Conservation (phyloP, 208 protist genomes). For the Trypanosoma rangeli region DNA sequence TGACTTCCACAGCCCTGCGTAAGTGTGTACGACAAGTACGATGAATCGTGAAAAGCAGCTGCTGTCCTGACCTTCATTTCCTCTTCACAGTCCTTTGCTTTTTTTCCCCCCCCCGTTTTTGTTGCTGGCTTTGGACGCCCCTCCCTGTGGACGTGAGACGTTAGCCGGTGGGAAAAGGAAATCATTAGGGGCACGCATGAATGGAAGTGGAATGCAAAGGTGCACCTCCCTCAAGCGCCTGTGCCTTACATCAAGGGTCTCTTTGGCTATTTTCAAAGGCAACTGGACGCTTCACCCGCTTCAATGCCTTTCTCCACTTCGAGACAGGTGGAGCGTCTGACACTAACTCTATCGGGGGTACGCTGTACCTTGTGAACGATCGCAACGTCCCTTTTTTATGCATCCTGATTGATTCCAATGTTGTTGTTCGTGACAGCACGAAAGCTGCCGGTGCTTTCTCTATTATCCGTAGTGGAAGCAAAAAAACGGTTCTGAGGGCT, state of each 20-base stretch:
- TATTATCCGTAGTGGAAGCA: not conserved
- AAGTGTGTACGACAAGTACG: too few species aligned
- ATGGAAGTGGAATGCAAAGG: constrained; percentile 18
- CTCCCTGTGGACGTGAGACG: not conserved
- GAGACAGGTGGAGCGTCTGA: not conserved
- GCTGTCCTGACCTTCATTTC: too few species aligned
- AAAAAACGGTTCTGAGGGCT: constrained; percentile 11
- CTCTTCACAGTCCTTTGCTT: too few species aligned
- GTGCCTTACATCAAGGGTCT: not conserved
- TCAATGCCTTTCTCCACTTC: constrained; percentile 7
- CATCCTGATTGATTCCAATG: constrained; percentile 7
- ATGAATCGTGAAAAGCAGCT: too few species aligned
- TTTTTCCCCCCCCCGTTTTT: too few species aligned
- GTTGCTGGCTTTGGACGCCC: too few species aligned
- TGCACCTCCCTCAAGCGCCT: not conserved
- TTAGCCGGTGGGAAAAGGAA: not conserved
- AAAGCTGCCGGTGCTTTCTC: constrained; percentile 16
- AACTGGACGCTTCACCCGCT: constrained; percentile 9
- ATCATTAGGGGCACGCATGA: not conserved
- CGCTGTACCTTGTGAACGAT: constrained; percentile 19
- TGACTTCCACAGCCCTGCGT: too few species aligned
- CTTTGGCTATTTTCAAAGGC: constrained; percentile 16
- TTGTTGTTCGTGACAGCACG: constrained; percentile 5
- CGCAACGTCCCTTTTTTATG: constrained; percentile 7
- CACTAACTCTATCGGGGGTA: not conserved